Percentiles rank a stretch among this genome's conserved stretches.
Evolutionary conservation across 805 yeast genomes (phyloP).

Genomic region (Pichia sporocuriosa): DNA sequence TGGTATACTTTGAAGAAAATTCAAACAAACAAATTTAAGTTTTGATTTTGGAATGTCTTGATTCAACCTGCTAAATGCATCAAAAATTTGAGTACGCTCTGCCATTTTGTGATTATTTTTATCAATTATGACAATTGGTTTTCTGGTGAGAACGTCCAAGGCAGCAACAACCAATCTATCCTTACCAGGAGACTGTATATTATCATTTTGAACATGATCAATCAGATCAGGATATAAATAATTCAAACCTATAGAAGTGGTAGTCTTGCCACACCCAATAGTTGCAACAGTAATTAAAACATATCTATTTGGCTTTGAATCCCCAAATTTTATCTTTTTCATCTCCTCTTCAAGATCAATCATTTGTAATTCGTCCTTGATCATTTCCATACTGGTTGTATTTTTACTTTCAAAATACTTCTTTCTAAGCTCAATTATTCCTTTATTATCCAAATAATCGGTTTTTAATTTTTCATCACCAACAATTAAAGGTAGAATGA

Average conservation of each 20-base stretch:
- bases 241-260: constrained; percentile 56
- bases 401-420: constrained; percentile 49
- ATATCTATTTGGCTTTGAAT: constrained; percentile 41
- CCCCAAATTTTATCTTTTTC: constrained; percentile 21
- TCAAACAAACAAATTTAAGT: constrained; percentile 57
- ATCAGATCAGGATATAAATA: constrained; percentile 49
- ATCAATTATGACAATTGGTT: constrained; percentile 61
- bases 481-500: constrained; percentile 50
- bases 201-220: constrained; percentile 80
- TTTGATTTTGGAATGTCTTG: constrained; percentile 38
- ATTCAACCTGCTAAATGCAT: constrained; percentile 39
- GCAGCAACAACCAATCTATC: constrained; percentile 43
- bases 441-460: constrained; percentile 49
- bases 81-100: constrained; percentile 65
- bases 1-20: constrained; percentile 39
- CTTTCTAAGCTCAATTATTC: constrained; percentile 69
- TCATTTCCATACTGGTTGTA: constrained; percentile 50
- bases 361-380: constrained; percentile 38
- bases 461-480: constrained; percentile 40
- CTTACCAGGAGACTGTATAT: constrained; percentile 45
- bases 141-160: constrained; percentile 34
- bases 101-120: constrained; percentile 70
- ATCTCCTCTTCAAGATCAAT: constrained; percentile 26
- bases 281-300: constrained; percentile 80
- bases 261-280: constrained; percentile 93